Evolutionary conservation across 805 yeast genomes (phyloP), one percentile per base, ranked within the genome.

Genomic region (Lipomyces orientalis): DNA sequence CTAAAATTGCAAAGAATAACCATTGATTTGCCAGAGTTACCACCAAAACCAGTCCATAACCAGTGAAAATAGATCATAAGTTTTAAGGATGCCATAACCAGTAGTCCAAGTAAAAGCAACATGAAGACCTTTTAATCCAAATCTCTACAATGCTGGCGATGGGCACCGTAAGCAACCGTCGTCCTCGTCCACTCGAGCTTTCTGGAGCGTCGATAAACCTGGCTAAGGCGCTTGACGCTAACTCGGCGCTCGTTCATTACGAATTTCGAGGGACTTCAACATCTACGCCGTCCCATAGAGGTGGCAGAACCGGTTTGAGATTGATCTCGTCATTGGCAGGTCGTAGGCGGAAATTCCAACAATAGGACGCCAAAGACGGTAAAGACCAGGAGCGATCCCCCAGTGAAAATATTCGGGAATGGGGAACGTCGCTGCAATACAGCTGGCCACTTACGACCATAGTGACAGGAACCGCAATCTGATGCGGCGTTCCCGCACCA

Each of bases 371-470:
- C 97, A 92, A 58, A 91, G 79, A 3, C 88, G n/a, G n/a, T n/a
- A n/a, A n/a, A n/a, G n/a, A n/a, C n/a, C 82, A 0, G 97, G 97
- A 1, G 93, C 85, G 43, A 88, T 79, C 97, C 97, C 6, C 97
- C 97, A 0, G 97, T 87, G 79, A 83, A 92, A 16, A 92, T 84
- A 7, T 88, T 85, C 1, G 94, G 93, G 71, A 85, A 86, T 1
- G 97, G 96, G 33, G n/a, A 87, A 80, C 35, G 84, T 84, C 2
- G 87, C 79, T 1, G 88, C 88, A 7, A 91, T 84, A 61, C n/a
- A 89, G 82, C 29, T 61, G 22, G 33, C 64, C 67, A 33, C 81
- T 72, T 58, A 89, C 79, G 4, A 90, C 86, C n/a, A n/a, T n/a
- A n/a, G n/a, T n/a, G n/a, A n/a, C n/a, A n/a, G n/a, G n/a, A n/a